phyloP scores from a whole-genome alignment of 2,329 filamentous ascomycete species.

The Aspergillus vadensis region DNA sequence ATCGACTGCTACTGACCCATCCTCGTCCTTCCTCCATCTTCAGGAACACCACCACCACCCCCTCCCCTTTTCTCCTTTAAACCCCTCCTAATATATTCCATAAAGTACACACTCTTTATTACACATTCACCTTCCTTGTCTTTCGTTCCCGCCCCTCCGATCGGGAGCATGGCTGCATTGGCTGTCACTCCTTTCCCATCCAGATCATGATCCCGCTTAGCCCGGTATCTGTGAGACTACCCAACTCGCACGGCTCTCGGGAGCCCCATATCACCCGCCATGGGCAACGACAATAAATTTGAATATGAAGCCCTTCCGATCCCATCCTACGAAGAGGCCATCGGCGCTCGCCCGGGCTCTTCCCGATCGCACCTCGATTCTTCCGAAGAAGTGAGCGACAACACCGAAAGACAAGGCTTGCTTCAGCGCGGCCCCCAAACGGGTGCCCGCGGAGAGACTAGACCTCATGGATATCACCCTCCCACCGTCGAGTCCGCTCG shows the following conservation, averaged over 20 bases:
- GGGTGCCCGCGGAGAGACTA: slow-evolving; percentile 42
- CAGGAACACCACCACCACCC: slow-evolving; percentile 3
- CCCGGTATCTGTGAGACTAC: slow-evolving; percentile 31
- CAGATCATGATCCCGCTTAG: slow-evolving; percentile 44
- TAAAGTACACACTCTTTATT: slow-evolving; percentile 4
- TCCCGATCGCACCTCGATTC: slow-evolving; percentile 52
- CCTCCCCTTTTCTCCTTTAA: background rate
- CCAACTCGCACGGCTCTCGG: slow-evolving; percentile 35
- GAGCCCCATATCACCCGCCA: slow-evolving; percentile 36
- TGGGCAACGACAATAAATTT: slow-evolving; percentile 56
- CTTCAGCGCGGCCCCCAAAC: slow-evolving; percentile 57
- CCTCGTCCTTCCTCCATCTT: slow-evolving; percentile 4
- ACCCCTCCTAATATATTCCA: background rate
- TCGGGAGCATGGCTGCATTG: slow-evolving; percentile 33
- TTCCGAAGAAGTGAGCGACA: slow-evolving; percentile 64
- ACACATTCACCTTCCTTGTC: background rate
- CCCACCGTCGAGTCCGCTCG: slow-evolving; percentile 84
- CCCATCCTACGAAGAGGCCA: slow-evolving; percentile 81
- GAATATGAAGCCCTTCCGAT: slow-evolving; percentile 69
- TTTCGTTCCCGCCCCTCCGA: slow-evolving; percentile 14
- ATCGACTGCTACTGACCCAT: background rate
- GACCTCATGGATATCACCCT: slow-evolving; percentile 67
- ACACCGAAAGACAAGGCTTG: slow-evolving; percentile 76
- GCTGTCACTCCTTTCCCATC: slow-evolving; percentile 33
- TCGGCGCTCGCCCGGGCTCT: slow-evolving; percentile 59